Base-by-base conservation (phyloP, 2,329 filamentous ascomycete genomes). In the Elsinoe fawcettii region DNA sequence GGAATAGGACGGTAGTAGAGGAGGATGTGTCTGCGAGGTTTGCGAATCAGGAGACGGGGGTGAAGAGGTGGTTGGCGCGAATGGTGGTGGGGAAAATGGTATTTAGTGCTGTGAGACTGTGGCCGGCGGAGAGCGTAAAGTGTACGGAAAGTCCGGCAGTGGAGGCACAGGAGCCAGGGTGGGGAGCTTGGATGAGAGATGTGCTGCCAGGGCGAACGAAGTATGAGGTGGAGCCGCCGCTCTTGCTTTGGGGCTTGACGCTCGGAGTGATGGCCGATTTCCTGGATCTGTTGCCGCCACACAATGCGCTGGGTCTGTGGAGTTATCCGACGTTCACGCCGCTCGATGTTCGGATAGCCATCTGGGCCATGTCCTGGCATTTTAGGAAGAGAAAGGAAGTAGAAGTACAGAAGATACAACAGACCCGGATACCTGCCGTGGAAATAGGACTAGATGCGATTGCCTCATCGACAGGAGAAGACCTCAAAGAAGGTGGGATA, bases 161-260 rank as follows among this genome's bases (percentile, higher is more conserved):
- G 12, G 53, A 43, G 1, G 34, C 23, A 12, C 16, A 32, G 12
- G 12, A 25, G 3, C 18, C 20, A 20, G 27, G 20, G 3, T 36
- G 55, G 20, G 12, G 12, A 14, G 8, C 14, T 18, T 30, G 27
- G 39, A 14, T 37, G 8, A 56, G 27, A 14, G 27, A 22, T 16
- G 23, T n/a, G 25, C 12, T 34, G 49, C 43, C 32, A 39, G 53
- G n/a, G 18, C 23, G 37, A 32, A 56, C 16, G 16, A 44, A 14
- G 39, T 46, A 44, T 37, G 57, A 51, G 41, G 37, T 39, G 67
- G 69, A 62, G 63, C 67, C 61, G 23, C 80, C 82, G 1, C 71
- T 87, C 1, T 69, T 86, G 9, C 78, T 87, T 1, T 88, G 85
- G 85, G 85, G 85, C 0, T 67, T 88, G 32, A 87, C 85, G 0